phyloP scores from a whole-genome alignment of 139 green algal genomes.

The Raphidocelis subcapitata region DNA sequence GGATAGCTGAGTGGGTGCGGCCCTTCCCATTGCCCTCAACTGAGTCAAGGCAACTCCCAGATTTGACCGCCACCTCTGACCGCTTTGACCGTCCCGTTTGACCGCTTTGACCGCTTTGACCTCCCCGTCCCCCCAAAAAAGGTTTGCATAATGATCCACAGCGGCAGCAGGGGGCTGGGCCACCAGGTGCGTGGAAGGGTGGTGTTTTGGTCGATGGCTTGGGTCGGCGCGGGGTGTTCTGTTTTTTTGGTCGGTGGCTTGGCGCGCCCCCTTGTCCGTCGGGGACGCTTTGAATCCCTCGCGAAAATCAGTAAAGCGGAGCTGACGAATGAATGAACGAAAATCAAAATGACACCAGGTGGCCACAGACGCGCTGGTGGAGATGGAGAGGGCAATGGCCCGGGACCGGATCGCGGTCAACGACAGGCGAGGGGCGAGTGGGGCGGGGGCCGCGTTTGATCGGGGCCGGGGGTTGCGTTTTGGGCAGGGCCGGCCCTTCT shows the following conservation, averaged over 20 bases:
- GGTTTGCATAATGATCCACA: conserved; percentile 90
- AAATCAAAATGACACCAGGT: conserved; percentile 62
- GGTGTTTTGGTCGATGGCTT: neutral
- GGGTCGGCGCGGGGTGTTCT: too few relatives aligned
- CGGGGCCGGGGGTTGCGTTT: neutral
- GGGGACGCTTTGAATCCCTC: too few relatives aligned
- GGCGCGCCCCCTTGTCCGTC: too few relatives aligned
- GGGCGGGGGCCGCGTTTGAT: neutral
- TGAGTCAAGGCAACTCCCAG: too few relatives aligned
- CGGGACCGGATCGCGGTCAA: conserved; percentile 75
- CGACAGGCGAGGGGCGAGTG: conserved; percentile 38
- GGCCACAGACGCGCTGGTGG: conserved; percentile 82
- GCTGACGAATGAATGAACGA: too few relatives aligned
- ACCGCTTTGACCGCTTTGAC: neutral
- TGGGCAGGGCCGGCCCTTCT: neutral
- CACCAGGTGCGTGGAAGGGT: conserved; percentile 62
- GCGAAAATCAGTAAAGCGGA: too few relatives aligned
- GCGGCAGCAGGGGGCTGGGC: conserved; percentile 76
- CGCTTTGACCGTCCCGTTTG: neutral
- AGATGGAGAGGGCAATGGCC: conserved; percentile 86
- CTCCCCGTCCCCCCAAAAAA: too few relatives aligned
- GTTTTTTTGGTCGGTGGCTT: too few relatives aligned
- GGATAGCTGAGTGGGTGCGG: too few relatives aligned
- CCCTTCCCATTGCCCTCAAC: too few relatives aligned
- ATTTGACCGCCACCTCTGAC: neutral